Base-by-base conservation (phyloP, 2,329 filamentous ascomycete species). In the Onygena corvina region DNA sequence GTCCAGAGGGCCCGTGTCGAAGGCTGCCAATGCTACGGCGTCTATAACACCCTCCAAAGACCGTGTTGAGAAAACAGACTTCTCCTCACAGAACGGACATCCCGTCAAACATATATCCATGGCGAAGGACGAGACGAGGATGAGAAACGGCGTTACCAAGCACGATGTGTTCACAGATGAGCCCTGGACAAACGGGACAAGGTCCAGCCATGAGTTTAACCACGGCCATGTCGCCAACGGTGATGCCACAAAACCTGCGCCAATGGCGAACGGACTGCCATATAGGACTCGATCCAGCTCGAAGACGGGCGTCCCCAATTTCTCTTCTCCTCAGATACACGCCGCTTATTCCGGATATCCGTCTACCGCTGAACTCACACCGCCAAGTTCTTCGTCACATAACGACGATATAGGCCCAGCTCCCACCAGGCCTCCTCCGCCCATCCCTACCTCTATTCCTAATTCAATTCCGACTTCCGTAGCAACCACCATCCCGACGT, bases 1-100 rank as follows among this genome's bases (percentile, higher is more conserved):
- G 59, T 67, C 70, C 64, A 74, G 77, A 60, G 81, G 74, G 66
- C 48, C 54, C 23, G 51, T 53, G 76, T 81, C 67, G 76, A 71
- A 64, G 30, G 44, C 51, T 40, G 27, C n/a, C n/a, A n/a, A 29
- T 18, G 46, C 30, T 21, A 36, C 30, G 9, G 33, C 25, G 14
- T 35, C 46, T 16, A 12, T 27, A 9, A 47, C 52, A 14, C 42
- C 46, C 12, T 25, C 21, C 34, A 20, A 27, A 40, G 49, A 47
- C 4, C 38, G 40, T 6, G 46, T 48, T 27, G 46, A 45, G 51
- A 34, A 14, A 30, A 23, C 34, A 34, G 33, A 49, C 57, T 47
- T 54, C 53, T 44, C 51, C 48, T 14, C 52, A 56, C 51, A 47
- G 50, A 46, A 46, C 18, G 42, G 30, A 29, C 14, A 29, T 46